Base-by-base conservation (phyloP, 345 rosid species). In the Carallia brachiata region DNA sequence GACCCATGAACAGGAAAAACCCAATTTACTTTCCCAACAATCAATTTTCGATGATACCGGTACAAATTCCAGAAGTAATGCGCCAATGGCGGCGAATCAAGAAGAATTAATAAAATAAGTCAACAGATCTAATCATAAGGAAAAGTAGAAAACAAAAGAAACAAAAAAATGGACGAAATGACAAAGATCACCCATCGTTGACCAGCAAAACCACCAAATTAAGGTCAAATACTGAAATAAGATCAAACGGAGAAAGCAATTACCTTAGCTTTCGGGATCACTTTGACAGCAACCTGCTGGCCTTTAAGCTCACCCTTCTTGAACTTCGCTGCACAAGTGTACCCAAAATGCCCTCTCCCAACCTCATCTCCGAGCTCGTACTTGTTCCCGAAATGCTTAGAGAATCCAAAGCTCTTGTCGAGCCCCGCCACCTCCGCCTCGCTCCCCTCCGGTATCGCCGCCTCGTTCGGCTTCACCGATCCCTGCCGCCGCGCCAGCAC, bases 381-480 rank as follows among this genome's bases (percentile, higher is more conserved):
- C 66, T 74, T 84, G 73, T 82, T 89, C 50, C 71, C 82, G 62
- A 96, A 75, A 66, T 92, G 93, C 77, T 85, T 89, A 0, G 99
- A 92, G 71, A 89, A 96, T 44, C 98, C 99, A 62, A 96, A 96
- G 70, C 94, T 84, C 84, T 90, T 96, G 69, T 92, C 99, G 68
- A 96, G 70, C 57, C 73, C 83, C 54, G 79, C 87, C 7, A 75
- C 87, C 62, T 84, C 93, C 34, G 82, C 73, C 37, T 88, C 93
- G 61, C 77, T 89, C 52, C 73, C 91, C 75, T 75, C 78, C 58
- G 73, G 75, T 44, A 85, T 79, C 57, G 75, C 79, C 62, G 77
- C 39, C 75, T 72, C 83, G 66, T 84, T 75, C 6, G 77, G 77
- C 65, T 74, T 74, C 18, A 74, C 73, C 1, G 73, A 74, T 13